Evolutionary conservation across 306 rosid species (phyloP).

Genomic region (Glycyrrhiza uralensis): DNA sequence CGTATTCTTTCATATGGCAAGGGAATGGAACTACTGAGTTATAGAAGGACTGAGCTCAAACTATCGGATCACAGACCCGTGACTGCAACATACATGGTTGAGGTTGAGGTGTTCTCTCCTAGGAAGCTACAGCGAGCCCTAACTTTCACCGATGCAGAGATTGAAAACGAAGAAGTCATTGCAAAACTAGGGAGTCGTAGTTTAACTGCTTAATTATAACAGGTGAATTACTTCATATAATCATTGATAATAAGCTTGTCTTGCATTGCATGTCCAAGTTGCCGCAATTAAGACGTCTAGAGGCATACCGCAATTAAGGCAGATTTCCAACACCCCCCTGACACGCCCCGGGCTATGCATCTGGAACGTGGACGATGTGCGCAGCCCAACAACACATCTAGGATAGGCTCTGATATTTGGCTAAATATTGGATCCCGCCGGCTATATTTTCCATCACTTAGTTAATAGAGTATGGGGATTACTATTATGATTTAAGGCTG

Average conservation of each 20-base stretch:
- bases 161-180: slow-evolving; percentile 52
- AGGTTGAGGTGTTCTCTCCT: slow-evolving; percentile 78
- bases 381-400: too few relatives aligned
- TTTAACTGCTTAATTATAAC: slow-evolving; percentile 40
- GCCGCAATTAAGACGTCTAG: too few relatives aligned
- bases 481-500: not conserved
- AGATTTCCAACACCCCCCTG: too few relatives aligned
- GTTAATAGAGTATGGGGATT: not conserved
- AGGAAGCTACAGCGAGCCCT: slow-evolving; percentile 85
- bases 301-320: too few relatives aligned
- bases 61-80: slow-evolving; percentile 96
- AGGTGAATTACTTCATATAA: slow-evolving; percentile 35
- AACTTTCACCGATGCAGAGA: slow-evolving; percentile 87
- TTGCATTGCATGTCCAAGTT: not conserved
- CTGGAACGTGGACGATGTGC: too few relatives aligned
- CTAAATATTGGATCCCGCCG: not conserved
- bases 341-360: too few relatives aligned
- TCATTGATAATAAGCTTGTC: not conserved
- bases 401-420: too few relatives aligned
- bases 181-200: slow-evolving; percentile 37
- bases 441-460: not conserved
- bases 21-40: slow-evolving; percentile 64
- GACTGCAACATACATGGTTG: slow-evolving; percentile 74
- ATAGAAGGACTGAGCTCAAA: slow-evolving; percentile 58
- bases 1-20: slow-evolving; percentile 85